These are phyloP conservation scores for Botryotinia convoluta DNA, from an alignment of 2,329 filamentous ascomycete genomes.

Conservation along the genomic window DNA sequence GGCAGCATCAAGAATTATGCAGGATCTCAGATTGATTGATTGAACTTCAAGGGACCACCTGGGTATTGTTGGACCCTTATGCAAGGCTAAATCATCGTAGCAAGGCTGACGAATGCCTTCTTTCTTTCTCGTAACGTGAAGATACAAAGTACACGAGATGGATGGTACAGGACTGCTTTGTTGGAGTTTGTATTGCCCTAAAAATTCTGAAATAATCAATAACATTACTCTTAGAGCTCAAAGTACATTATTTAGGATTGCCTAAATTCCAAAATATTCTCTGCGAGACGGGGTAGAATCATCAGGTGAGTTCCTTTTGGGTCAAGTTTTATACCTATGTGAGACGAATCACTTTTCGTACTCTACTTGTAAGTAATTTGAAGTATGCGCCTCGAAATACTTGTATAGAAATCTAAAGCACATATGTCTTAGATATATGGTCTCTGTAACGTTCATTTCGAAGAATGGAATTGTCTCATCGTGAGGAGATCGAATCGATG, in stretches of 20 bases:
- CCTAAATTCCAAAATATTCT: neutral
- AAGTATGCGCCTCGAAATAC: neutral
- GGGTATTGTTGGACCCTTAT: constrained; percentile 2
- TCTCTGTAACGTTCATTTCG: neutral
- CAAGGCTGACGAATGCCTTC: constrained; percentile 5
- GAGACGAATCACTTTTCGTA: neutral
- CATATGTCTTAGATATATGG: neutral
- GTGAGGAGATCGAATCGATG: neutral
- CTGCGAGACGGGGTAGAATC: neutral
- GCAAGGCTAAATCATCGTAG: neutral
- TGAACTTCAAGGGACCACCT: neutral
- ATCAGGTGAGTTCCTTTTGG: neutral
- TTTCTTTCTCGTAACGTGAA: neutral
- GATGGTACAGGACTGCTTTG: neutral
- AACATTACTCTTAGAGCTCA: neutral
- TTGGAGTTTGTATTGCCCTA: neutral
- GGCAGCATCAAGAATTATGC: neutral
- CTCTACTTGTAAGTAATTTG: neutral
- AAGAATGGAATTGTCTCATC: neutral
- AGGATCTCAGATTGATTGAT: neutral
- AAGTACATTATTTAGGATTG: neutral
- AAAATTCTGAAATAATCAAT: neutral
- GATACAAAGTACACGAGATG: neutral
- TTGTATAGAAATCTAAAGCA: neutral
- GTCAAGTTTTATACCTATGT: neutral